Evolutionary conservation across 176 grass and related monocot genomes (phyloP).

Genomic region (Pontederia paniculata): DNA sequence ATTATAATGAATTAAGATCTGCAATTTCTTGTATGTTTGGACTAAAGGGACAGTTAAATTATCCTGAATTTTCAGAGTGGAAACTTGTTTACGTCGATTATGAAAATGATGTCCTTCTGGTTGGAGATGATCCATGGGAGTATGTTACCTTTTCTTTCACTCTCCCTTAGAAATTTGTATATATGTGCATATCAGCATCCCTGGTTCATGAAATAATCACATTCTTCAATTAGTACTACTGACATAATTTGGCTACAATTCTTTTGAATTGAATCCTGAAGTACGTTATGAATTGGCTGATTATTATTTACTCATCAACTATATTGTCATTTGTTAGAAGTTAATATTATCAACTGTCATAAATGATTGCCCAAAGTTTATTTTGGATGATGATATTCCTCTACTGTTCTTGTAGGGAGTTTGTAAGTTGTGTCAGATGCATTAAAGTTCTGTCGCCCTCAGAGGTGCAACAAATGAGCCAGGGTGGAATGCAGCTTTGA

Average conservation of each 20-base stretch:
- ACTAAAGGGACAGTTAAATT: conserved; percentile 67
- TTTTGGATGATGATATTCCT: neutral
- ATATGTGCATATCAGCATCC: too few relatives aligned
- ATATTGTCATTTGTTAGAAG: too few relatives aligned
- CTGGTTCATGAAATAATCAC: too few relatives aligned
- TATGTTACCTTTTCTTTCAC: conserved; percentile 25
- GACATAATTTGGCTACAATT: too few relatives aligned
- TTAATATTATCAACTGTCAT: too few relatives aligned
- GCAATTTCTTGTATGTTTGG: conserved; percentile 89
- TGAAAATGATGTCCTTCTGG: conserved; percentile 90
- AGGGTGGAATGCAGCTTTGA: conserved; percentile 49
- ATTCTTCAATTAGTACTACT: too few relatives aligned
- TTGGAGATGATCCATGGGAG: conserved; percentile 98
- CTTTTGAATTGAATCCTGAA: too few relatives aligned
- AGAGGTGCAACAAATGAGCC: conserved; percentile 83
- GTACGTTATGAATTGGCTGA: too few relatives aligned
- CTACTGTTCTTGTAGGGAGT: conserved; percentile 39
- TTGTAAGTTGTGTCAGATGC: conserved; percentile 77
- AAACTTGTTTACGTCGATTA: conserved; percentile 97
- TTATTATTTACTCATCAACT: too few relatives aligned
- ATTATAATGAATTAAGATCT: conserved; percentile 75
- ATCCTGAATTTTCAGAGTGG: conserved; percentile 66
- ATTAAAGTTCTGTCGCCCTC: conserved; percentile 69
- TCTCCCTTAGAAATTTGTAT: neutral
- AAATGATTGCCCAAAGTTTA: too few relatives aligned